Base-by-base conservation (phyloP, 2,329 filamentous ascomycete species). In the Dendryphion nanum region DNA sequence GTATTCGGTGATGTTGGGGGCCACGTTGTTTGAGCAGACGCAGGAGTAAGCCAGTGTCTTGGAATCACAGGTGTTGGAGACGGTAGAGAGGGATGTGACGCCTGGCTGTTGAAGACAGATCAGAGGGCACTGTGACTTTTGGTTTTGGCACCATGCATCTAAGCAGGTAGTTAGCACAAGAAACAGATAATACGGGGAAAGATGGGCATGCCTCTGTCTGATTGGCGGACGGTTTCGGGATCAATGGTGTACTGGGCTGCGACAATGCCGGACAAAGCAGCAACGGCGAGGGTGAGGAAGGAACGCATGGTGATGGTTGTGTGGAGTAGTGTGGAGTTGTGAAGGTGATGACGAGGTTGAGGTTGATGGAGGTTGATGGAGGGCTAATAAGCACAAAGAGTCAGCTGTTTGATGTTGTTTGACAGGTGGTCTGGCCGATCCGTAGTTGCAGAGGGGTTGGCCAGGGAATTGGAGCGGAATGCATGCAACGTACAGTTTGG, bases 1-100 rank as follows among this genome's bases (percentile, higher is more conserved):
- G 76, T 85, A 93, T 67, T 90, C 77, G 56, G 83, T 80, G 33
- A 87, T 68, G 68, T 90, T 89, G 50, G 86, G 86, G 36, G 76
- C 68, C 45, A 75, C 62, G 60, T 79, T 77, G 53, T 85, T 75
- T 46, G 75, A 74, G 71, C 86, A 93, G 51, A 88, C 72, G 64
- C 86, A 93, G 47, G 75, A 72, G 68, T 84, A 91, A n/a, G 70
- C 74, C 34, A 91, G 75, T 15, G 72, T 69, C 35, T 74, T 48
- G 34, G 83, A 55, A 59, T 89, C 76, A 62, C 86, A 91, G 6
- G 73, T 73, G 69, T 91, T 90, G 46, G 71, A 64, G 30, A 72
- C 45, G 19, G 76, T 79, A 30, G 69, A 74, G 41, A 56, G 50
- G 43, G 57, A 57, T 33, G 50, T 57, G 35, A 65, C 59, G 43